Evolutionary conservation across 495 filamentous ascomycete genomes (phyloP).

Genomic region (Neurospora africana): DNA sequence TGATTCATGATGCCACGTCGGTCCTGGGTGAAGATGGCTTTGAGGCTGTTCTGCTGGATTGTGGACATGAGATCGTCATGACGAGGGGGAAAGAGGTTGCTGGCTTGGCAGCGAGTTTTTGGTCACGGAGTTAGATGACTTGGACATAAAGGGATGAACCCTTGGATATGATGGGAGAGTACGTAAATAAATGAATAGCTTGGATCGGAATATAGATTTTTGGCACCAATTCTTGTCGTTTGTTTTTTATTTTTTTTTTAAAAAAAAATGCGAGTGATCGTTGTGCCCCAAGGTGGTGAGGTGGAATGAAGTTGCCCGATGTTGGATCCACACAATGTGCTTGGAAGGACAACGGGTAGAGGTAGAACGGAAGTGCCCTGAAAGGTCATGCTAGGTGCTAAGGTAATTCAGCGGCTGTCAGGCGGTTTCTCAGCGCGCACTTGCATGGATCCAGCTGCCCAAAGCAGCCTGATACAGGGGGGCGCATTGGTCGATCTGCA

Average conservation of each 20-base stretch:
- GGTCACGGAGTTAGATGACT: conserved; percentile 8
- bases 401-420: neutral
- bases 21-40: conserved; percentile 34
- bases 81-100: conserved; percentile 30
- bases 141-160: too few relatives aligned
- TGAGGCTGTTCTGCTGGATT: conserved; percentile 35
- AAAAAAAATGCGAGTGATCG: too few relatives aligned
- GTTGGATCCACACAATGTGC: too few relatives aligned
- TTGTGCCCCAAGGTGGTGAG: too few relatives aligned
- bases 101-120: conserved; percentile 28
- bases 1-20: conserved; percentile 34
- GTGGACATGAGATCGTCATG: conserved; percentile 43
- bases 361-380: too few relatives aligned
- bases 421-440: neutral
- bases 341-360: too few relatives aligned
- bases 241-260: too few relatives aligned
- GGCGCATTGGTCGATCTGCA: neutral
- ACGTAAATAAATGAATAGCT: neutral
- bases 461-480: neutral
- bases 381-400: neutral
- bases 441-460: neutral
- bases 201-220: neutral
- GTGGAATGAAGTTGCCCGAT: neutral
- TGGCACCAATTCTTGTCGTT: neutral
- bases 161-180: neutral